phyloP scores from a whole-genome alignment of 1,284 basidiomycete genomes.

The Lentinula novae-zelandiae region DNA sequence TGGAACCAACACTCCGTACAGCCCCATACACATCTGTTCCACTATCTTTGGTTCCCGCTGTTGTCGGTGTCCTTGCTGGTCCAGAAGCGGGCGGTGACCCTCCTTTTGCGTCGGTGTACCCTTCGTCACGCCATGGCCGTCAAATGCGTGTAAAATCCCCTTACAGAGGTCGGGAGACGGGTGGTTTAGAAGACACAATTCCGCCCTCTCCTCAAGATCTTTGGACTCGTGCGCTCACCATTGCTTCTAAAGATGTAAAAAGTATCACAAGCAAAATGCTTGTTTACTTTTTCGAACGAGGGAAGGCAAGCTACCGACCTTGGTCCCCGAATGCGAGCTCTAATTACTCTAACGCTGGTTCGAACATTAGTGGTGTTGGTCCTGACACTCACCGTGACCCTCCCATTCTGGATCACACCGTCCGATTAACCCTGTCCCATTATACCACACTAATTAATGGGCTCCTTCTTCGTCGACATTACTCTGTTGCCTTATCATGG shows the following conservation, averaged over 20 bases:
- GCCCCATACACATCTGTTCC: not conserved
- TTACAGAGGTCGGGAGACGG: not conserved
- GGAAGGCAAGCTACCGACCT: conserved; percentile 1
- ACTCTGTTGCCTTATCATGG: conserved; percentile 28
- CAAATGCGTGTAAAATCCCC: not conserved
- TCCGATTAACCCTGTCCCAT: conserved; percentile 35
- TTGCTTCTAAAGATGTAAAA: conserved; percentile 26
- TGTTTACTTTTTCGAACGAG: conserved; percentile 5
- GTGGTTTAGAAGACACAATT: conserved; percentile 16
- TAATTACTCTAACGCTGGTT: not conserved
- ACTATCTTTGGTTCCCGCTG: conserved; percentile 23
- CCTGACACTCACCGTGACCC: too few relatives aligned
- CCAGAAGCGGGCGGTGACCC: not conserved
- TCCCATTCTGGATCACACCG: conserved; percentile 4
- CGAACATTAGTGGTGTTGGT: not conserved
- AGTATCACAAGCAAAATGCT: conserved; percentile 15
- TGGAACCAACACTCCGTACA: not conserved
- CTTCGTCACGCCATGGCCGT: not conserved
- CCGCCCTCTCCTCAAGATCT: not conserved
- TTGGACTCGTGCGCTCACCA: conserved; percentile 30
- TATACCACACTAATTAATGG: conserved; percentile 52
- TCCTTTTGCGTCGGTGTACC: not conserved
- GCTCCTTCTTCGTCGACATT: conserved; percentile 39
- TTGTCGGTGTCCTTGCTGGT: not conserved
- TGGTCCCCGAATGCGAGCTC: not conserved